These are phyloP conservation scores for Tetrapyrgos nigripes DNA, from an alignment of 1,284 basidiomycete genomes.

Conservation along the genomic window DNA sequence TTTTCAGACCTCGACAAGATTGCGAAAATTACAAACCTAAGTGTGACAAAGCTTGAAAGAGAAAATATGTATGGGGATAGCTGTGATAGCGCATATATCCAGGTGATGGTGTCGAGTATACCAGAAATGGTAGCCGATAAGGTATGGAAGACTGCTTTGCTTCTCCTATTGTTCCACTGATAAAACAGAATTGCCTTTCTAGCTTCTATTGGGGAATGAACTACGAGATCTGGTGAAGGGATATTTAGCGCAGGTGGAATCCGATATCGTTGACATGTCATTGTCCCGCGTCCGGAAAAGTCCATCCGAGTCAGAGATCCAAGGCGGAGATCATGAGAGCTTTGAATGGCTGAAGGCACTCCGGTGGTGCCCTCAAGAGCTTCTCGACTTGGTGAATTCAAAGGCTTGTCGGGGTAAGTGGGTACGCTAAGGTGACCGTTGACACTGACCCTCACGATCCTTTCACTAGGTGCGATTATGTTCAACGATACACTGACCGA, in stretches of 20 bases:
- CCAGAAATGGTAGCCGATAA: conserved; percentile 75
- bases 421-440: neutral
- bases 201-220: conserved; percentile 72
- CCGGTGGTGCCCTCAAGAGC: conserved; percentile 78
- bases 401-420: conserved; percentile 88
- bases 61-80: conserved; percentile 36
- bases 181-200: conserved; percentile 6
- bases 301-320: conserved; percentile 28
- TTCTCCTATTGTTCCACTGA: conserved; percentile 11
- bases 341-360: conserved; percentile 73
- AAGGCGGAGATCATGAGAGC: conserved; percentile 40
- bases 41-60: too few relatives aligned
- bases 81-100: conserved; percentile 54
- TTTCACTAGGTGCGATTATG: conserved; percentile 89
- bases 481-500: conserved; percentile 84
- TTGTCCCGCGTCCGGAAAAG: conserved; percentile 19
- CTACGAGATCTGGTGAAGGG: conserved; percentile 73
- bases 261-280: conserved; percentile 39
- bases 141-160: conserved; percentile 42
- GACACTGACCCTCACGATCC: neutral
- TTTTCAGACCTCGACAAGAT: conserved; percentile 49
- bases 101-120: conserved; percentile 62
- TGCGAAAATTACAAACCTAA: conserved; percentile 24
- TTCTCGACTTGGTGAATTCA: conserved; percentile 88
- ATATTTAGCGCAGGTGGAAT: conserved; percentile 51